phyloP scores from a whole-genome alignment of 305 asterid genomes.

The Solanum hybrid region DNA sequence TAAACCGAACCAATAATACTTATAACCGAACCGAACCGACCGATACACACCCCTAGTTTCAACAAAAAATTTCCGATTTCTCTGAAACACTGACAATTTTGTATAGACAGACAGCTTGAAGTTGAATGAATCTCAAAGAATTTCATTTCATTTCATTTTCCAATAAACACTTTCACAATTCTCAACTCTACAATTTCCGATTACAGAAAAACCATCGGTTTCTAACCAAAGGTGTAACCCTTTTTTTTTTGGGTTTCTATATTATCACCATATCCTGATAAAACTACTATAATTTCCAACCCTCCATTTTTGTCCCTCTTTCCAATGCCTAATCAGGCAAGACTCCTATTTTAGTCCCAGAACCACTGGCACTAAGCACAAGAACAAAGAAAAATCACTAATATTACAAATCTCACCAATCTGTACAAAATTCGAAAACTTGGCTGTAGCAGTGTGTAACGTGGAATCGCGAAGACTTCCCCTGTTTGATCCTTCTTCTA shows the following conservation, averaged over 20 bases:
- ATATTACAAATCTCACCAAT: slow-evolving; percentile 51
- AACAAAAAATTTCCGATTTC: too few relatives aligned
- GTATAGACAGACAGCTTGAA: slow-evolving; percentile 19
- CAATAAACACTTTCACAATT: slow-evolving; percentile 15
- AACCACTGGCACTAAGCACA: slow-evolving; percentile 17
- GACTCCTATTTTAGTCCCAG: slow-evolving; percentile 10
- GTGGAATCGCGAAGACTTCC: neutral
- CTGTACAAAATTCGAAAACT: slow-evolving; percentile 55
- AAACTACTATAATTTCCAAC: neutral
- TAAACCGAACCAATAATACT: too few relatives aligned
- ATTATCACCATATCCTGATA: neutral
- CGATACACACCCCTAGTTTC: too few relatives aligned
- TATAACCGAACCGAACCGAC: too few relatives aligned
- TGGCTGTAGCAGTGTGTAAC: neutral
- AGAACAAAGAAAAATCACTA: slow-evolving; percentile 27
- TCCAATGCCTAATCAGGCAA: slow-evolving; percentile 17
- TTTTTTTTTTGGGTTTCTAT: slow-evolving; percentile 1
- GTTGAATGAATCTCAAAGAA: slow-evolving; percentile 38
- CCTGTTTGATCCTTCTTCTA: slow-evolving; percentile 5
- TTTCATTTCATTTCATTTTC: slow-evolving; percentile 25
- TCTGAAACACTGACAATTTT: neutral
- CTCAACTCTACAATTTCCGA: slow-evolving; percentile 69
- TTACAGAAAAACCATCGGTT: slow-evolving; percentile 47
- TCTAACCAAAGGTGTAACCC: slow-evolving; percentile 31
- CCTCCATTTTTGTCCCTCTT: slow-evolving; percentile 3